Conservation (phyloP, 2,329 filamentous ascomycete genomes). For the Diaporthe sp. region DNA sequence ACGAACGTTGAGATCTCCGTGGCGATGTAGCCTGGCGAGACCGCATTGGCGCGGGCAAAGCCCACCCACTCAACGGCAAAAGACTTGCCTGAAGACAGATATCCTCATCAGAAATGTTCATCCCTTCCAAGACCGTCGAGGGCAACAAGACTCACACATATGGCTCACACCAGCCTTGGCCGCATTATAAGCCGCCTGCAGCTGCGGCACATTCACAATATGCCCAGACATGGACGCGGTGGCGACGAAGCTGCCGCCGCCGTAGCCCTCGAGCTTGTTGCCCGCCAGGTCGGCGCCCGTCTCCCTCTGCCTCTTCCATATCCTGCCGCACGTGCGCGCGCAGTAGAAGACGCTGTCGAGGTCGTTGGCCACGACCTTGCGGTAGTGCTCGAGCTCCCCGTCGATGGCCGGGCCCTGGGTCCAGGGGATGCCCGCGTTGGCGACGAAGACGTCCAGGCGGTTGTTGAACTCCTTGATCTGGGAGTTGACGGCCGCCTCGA, state of each 20-base stretch:
- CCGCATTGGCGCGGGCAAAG: constrained; percentile 78
- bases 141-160: constrained; percentile 2
- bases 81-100: constrained; percentile 61
- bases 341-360: constrained; percentile 84
- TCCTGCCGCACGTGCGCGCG: constrained; percentile 75
- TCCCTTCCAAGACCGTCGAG: too few species aligned
- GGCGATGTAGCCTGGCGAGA: constrained; percentile 82
- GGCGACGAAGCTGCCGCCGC: constrained; percentile 73
- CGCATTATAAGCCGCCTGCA: constrained; percentile 79
- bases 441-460: constrained; percentile 82
- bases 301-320: constrained; percentile 78
- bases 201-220: constrained; percentile 78
- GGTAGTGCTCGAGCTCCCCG: constrained; percentile 35
- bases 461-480: constrained; percentile 77
- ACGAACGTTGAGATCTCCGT: constrained; percentile 79
- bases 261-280: constrained; percentile 70
- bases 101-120: background rate
- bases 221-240: constrained; percentile 78
- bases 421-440: constrained; percentile 84
- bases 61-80: constrained; percentile 83
- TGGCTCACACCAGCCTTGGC: constrained; percentile 74
- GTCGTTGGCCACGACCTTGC: constrained; percentile 74
- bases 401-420: constrained; percentile 66
- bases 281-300: constrained; percentile 75
- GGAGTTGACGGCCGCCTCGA: constrained; percentile 63